phyloP scores from a whole-genome alignment of 805 yeast genomes.

The Candida andamanensis region DNA sequence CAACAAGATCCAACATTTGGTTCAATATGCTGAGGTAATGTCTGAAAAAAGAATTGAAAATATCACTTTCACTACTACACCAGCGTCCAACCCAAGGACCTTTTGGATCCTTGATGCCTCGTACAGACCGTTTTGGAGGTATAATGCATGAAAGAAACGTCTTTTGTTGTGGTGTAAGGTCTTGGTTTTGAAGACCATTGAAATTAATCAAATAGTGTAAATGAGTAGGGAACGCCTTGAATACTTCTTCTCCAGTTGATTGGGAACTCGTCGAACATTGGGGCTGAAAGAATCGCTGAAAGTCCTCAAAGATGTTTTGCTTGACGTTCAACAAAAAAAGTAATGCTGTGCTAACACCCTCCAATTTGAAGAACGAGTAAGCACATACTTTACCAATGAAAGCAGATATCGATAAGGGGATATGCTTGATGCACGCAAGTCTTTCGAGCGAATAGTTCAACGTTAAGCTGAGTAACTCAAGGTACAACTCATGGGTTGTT shows the following conservation, averaged over 20 bases:
- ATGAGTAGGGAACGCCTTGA: constrained; percentile 22
- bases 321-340: constrained; percentile 54
- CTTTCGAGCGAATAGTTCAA: constrained; percentile 47
- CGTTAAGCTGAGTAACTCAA: constrained; percentile 43
- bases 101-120: constrained; percentile 51
- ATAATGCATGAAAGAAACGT: constrained; percentile 28
- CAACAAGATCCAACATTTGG: not conserved
- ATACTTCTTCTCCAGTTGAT: constrained; percentile 8
- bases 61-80: constrained; percentile 51
- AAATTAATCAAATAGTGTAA: constrained; percentile 27
- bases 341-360: constrained; percentile 52
- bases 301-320: constrained; percentile 36
- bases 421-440: constrained; percentile 41
- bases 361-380: constrained; percentile 50
- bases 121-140: constrained; percentile 39
- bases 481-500: constrained; percentile 18
- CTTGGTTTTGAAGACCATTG: constrained; percentile 21
- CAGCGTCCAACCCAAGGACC: constrained; percentile 63
- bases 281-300: no score
- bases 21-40: constrained; percentile 42
- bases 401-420: constrained; percentile 55
- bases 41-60: constrained; percentile 57
- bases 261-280: not conserved
- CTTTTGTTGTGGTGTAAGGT: constrained; percentile 22
- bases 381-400: constrained; percentile 71